Conservation (phyloP, 31 red algal species). For the Asparagopsis taxiformis region DNA sequence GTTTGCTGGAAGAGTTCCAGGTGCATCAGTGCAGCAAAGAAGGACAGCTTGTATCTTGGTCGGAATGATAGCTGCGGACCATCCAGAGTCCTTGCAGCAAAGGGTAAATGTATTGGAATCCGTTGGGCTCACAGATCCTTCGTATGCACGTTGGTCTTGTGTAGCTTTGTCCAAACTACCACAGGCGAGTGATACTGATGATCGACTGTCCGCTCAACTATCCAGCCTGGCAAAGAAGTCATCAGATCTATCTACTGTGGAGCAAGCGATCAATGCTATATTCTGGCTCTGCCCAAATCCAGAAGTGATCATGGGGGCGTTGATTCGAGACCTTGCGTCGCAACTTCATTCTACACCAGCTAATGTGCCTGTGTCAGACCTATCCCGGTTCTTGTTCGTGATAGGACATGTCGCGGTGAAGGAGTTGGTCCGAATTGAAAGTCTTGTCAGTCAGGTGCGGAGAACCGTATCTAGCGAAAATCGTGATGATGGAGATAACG, state of each 20-base stretch:
- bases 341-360: constrained; percentile 12
- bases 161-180: constrained; percentile 41
- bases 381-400: constrained; percentile 64
- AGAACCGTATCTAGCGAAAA: constrained; percentile 17
- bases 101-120: constrained; percentile 25
- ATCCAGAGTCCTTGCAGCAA: constrained; percentile 41
- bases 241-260: constrained; percentile 37
- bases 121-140: constrained; percentile 30
- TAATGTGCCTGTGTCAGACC: constrained; percentile 7
- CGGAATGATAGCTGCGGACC: constrained; percentile 51
- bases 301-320: constrained; percentile 24
- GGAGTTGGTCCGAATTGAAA: constrained; percentile 60
- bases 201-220: constrained; percentile 7
- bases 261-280: constrained; percentile 59
- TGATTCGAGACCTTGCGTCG: constrained; percentile 41
- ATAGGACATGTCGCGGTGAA: constrained; percentile 73
- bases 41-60: constrained; percentile 57
- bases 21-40: constrained; percentile 33
- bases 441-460: constrained; percentile 26
- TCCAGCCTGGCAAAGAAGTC: constrained; percentile 18
- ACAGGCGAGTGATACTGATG: constrained; percentile 22
- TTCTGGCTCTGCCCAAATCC: constrained; percentile 40
- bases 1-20: constrained; percentile 72
- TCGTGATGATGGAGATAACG: constrained; percentile 21
- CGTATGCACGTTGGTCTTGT: constrained; percentile 30